phyloP scores from a whole-genome alignment of 129 eudicot species.

The Deinandra increscens region DNA sequence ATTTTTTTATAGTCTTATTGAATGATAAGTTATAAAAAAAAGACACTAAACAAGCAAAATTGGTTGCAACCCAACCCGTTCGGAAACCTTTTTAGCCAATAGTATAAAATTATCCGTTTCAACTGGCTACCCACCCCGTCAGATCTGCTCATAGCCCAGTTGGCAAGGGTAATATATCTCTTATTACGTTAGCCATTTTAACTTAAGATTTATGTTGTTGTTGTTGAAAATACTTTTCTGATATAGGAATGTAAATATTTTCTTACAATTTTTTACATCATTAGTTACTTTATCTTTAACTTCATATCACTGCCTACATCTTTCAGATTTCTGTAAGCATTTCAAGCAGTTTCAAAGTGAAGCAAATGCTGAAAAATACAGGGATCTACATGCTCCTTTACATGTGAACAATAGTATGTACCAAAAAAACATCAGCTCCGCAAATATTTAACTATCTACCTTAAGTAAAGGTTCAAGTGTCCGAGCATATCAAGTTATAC shows the following conservation, averaged over 20 bases:
- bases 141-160: slow-evolving; percentile 8
- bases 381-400: slow-evolving; percentile 80
- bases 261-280: background rate
- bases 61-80: background rate
- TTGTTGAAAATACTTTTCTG: background rate
- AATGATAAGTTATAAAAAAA: background rate
- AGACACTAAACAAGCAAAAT: background rate
- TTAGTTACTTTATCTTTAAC: slow-evolving; percentile 18
- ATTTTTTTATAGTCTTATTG: background rate
- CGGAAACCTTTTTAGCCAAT: background rate
- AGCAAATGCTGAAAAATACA: slow-evolving; percentile 85
- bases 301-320: slow-evolving; percentile 11
- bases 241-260: background rate
- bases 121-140: background rate
- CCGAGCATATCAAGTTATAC: no score
- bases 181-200: no score
- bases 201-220: background rate
- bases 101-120: background rate
- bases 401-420: no score
- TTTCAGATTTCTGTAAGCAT: slow-evolving; percentile 67
- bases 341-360: slow-evolving; percentile 84
- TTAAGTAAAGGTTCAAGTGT: no score
- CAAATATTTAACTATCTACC: no score
- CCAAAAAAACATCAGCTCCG: no score
- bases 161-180: slow-evolving; percentile 9